Evolutionary conservation across 2,329 filamentous ascomycete species (phyloP).

Genomic region (Fusarium brevicatenulatum): DNA sequence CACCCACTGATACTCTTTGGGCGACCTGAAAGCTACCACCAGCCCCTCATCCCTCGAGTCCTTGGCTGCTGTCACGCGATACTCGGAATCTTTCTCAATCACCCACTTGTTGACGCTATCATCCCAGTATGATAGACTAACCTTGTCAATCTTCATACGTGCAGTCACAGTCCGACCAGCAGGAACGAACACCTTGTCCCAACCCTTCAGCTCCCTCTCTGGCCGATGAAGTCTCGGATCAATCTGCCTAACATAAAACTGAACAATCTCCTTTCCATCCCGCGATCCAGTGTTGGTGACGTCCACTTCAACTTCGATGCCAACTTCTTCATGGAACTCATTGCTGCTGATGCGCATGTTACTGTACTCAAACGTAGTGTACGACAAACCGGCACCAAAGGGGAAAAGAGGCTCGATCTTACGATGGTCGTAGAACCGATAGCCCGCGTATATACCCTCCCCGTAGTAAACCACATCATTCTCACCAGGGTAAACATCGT

Average conservation of each 20-base stretch:
- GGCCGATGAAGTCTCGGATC: slow-evolving; percentile 7
- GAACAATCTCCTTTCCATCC: slow-evolving; percentile 25
- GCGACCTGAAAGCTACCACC: background rate
- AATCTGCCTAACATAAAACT: slow-evolving; percentile 23
- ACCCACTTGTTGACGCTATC: slow-evolving; percentile 24
- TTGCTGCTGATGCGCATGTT: slow-evolving; percentile 15
- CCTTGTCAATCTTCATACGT: slow-evolving; percentile 13
- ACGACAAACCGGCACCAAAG: slow-evolving; percentile 26
- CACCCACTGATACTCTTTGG: slow-evolving; percentile 8
- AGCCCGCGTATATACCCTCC: slow-evolving; percentile 78
- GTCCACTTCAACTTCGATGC: slow-evolving; percentile 19
- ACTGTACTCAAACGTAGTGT: slow-evolving; percentile 50
- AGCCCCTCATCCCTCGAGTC: slow-evolving; percentile 21
- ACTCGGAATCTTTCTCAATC: slow-evolving; percentile 19
- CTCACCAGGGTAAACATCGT: slow-evolving; percentile 72
- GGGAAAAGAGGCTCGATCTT: slow-evolving; percentile 55
- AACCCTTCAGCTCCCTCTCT: slow-evolving; percentile 26
- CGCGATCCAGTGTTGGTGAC: slow-evolving; percentile 21
- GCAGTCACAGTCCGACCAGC: slow-evolving; percentile 18
- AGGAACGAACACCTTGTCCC: slow-evolving; percentile 17
- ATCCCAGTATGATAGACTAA: slow-evolving; percentile 31
- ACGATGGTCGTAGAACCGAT: slow-evolving; percentile 72
- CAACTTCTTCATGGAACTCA: background rate
- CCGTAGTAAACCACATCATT: slow-evolving; percentile 72
- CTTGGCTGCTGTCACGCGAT: slow-evolving; percentile 18